These are phyloP conservation scores for Nicotiana undulata DNA, from an alignment of 257 asterid genomes.

Conservation along the genomic window DNA sequence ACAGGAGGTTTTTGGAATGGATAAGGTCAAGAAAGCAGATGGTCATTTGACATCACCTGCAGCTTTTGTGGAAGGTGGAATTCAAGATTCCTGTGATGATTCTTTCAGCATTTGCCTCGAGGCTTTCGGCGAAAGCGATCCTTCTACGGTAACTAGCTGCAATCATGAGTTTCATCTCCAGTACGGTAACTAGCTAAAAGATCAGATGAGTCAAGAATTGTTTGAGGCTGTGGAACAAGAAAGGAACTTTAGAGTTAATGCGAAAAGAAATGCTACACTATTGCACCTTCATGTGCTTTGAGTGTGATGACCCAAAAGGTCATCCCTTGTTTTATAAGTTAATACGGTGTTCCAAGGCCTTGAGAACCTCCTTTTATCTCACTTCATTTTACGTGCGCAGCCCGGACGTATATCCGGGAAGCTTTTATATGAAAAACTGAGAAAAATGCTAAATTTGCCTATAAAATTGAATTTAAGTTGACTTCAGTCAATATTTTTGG, in stretches of 20 bases:
- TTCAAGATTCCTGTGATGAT: constrained; percentile 91
- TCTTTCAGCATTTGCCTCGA: constrained; percentile 97
- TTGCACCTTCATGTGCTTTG: constrained; percentile 69
- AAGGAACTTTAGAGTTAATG: constrained; percentile 47
- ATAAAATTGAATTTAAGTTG: no score
- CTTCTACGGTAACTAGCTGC: constrained; percentile 83
- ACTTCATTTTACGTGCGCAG: no score
- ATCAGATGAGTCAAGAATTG: constrained; percentile 81
- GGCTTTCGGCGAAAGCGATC: constrained; percentile 66
- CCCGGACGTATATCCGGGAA: no score
- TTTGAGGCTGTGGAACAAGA: constrained; percentile 82
- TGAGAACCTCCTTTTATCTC: no score
- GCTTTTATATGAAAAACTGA: no score
- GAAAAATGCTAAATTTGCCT: no score
- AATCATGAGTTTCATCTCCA: constrained; percentile 91
- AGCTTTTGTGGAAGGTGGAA: constrained; percentile 96
- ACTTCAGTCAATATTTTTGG: no score
- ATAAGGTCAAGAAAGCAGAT: constrained; percentile 47
- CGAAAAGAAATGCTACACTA: constrained; percentile 59
- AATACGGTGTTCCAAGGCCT: no score
- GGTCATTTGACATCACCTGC: constrained; percentile 66
- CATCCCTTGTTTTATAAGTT: no score
- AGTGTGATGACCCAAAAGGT: no score
- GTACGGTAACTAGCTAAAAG: no score
- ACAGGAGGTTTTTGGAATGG: constrained; percentile 34